These are phyloP conservation scores for Aspergillus sclerotiicarbonarius DNA, from an alignment of 495 filamentous ascomycete genomes.

Conservation along the genomic window DNA sequence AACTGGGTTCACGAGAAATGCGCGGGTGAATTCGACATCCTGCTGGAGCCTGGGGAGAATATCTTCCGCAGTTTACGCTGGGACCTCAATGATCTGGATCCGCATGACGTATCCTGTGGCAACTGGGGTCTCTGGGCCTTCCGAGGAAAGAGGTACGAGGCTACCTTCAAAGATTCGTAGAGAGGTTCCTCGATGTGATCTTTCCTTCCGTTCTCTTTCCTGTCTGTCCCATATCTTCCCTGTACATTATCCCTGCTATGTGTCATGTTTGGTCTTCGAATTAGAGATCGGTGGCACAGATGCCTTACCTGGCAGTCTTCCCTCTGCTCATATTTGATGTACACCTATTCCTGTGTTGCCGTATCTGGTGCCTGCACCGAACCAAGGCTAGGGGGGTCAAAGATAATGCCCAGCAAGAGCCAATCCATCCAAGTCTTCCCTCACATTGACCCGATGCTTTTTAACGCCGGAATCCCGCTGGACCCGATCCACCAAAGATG, in stretches of 20 bases:
- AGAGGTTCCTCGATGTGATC: neutral
- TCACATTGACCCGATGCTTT: no score
- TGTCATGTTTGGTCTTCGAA: neutral
- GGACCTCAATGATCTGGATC: conserved; percentile 96
- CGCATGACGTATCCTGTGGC: conserved; percentile 88
- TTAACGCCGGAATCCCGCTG: no score
- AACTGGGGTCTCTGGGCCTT: conserved; percentile 98
- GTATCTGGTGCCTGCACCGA: no score
- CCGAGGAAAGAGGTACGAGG: conserved; percentile 86
- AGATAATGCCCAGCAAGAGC: no score
- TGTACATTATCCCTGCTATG: neutral
- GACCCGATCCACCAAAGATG: no score
- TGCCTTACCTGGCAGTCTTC: no score
- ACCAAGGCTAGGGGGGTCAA: no score
- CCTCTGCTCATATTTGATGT: no score
- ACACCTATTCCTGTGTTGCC: no score
- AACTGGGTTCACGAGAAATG: conserved; percentile 83
- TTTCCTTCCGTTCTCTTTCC: neutral
- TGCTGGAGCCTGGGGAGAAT: conserved; percentile 92
- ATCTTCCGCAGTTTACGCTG: conserved; percentile 90
- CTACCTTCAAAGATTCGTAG: conserved; percentile 30
- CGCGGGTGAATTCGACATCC: conserved; percentile 83
- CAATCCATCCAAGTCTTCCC: no score
- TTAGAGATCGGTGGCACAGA: no score
- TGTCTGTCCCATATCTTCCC: neutral